Evolutionary conservation across 2,329 filamentous ascomycete species (phyloP).

Genomic region (Talaromyces verruculosus): DNA sequence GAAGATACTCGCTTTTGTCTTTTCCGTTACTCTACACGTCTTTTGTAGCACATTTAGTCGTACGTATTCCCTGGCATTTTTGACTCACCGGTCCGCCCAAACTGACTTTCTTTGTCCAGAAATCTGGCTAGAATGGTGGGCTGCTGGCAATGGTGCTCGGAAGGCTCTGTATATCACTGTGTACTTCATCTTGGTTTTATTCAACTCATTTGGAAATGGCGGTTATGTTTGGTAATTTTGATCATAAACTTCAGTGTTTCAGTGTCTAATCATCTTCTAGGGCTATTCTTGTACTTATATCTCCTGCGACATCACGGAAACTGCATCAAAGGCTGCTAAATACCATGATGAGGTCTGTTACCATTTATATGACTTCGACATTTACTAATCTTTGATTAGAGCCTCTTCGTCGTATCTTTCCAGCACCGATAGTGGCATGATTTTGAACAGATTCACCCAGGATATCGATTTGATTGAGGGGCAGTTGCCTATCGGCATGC

Average conservation of each 20-base stretch:
- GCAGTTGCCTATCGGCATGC: constrained; percentile 42
- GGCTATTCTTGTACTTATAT: constrained; percentile 12
- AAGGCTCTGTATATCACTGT: constrained; percentile 40
- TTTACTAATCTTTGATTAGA: constrained; percentile 17
- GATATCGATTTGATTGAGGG: constrained; percentile 47
- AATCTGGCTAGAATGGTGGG: constrained; percentile 47
- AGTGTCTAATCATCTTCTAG: background rate
- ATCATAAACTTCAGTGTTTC: background rate
- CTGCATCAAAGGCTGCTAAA: constrained; percentile 45
- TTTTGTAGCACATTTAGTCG: constrained; percentile 40
- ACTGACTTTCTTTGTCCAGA: constrained; percentile 23
- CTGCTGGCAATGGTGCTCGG: constrained; percentile 31
- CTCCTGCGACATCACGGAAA: constrained; percentile 14
- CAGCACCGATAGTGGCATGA: constrained; percentile 28
- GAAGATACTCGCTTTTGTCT: constrained; percentile 36
- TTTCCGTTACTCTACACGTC: constrained; percentile 39
- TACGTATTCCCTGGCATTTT: background rate
- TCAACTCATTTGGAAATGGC: constrained; percentile 37
- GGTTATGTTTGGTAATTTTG: constrained; percentile 29
- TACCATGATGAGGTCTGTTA: constrained; percentile 49
- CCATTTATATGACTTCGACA: constrained; percentile 32
- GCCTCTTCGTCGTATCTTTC: constrained; percentile 21
- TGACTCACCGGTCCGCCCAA: background rate
- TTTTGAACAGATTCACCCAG: constrained; percentile 41
- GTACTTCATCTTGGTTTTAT: constrained; percentile 41